Evolutionary conservation across 177 flowering plant genomes (phyloP).

Genomic region (Vitis hybrid): DNA sequence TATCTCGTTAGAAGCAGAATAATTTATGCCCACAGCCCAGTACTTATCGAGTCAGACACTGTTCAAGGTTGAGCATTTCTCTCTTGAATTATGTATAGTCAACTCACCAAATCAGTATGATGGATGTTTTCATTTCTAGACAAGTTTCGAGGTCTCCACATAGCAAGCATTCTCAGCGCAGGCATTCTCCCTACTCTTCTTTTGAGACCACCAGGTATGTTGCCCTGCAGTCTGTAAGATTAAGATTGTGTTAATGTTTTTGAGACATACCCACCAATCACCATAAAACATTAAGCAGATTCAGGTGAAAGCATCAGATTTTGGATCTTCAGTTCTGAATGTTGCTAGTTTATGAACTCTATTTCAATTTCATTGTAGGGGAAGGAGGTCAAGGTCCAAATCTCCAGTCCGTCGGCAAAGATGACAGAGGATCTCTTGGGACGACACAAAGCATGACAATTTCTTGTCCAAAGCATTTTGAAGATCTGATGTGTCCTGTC

Average conservation of each 20-base stretch:
- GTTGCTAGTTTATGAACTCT: conserved; percentile 15
- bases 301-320: conserved; percentile 37
- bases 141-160: conserved; percentile 96
- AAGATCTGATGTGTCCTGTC: neutral
- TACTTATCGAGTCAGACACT: conserved; percentile 24
- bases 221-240: conserved; percentile 13
- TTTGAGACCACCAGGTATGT: conserved; percentile 76
- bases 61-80: conserved; percentile 31
- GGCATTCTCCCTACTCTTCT: conserved; percentile 99
- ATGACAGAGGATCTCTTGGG: conserved; percentile 18
- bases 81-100: conserved; percentile 25
- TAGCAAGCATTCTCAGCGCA: conserved; percentile 98
- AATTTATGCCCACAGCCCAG: conserved; percentile 16
- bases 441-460: neutral
- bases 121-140: conserved; percentile 88
- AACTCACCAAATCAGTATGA: conserved; percentile 73
- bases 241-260: conserved; percentile 27
- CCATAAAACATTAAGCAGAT: conserved; percentile 19
- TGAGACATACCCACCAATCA: conserved; percentile 27
- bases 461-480: neutral
- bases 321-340: neutral
- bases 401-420: conserved; percentile 56
- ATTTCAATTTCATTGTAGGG: conserved; percentile 40
- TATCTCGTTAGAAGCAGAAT: conserved; percentile 19
- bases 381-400: conserved; percentile 67